Percentiles rank a stretch among this genome's conserved stretches.
phyloP scores from a whole-genome alignment of 441 rosid species.

The Populus hybrid region DNA sequence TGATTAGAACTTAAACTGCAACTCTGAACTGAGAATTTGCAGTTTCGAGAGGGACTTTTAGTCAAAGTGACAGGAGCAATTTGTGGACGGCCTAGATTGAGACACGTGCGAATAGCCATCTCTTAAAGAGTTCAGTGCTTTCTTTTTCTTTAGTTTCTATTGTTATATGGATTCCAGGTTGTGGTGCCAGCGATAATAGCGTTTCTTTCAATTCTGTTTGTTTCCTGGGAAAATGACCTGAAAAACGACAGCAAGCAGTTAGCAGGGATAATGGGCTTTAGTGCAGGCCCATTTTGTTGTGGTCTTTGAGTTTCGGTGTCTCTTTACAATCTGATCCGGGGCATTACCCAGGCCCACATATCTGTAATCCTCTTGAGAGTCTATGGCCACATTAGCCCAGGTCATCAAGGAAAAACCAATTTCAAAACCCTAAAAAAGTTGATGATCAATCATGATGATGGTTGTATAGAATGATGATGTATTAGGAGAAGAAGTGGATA shows the following conservation, averaged over 20 bases:
- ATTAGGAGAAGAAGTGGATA: no score
- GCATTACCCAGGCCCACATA: no score
- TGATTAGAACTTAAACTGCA: conserved; percentile 31
- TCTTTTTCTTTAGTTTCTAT: neutral
- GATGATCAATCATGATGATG: no score
- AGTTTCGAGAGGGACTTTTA: conserved; percentile 31
- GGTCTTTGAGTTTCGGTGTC: neutral
- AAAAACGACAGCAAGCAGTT: neutral
- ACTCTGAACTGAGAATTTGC: conserved; percentile 48
- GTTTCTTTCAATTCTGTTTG: conserved; percentile 8
- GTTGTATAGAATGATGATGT: no score
- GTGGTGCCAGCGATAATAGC: neutral
- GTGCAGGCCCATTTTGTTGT: neutral
- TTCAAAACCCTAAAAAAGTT: no score
- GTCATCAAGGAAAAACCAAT: no score
- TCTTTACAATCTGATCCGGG: neutral
- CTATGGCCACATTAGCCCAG: no score
- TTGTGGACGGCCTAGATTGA: conserved; percentile 21
- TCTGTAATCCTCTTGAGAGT: no score
- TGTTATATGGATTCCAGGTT: neutral
- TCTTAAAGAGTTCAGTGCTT: neutral
- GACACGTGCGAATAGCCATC: conserved; percentile 39
- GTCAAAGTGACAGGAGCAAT: conserved; percentile 26
- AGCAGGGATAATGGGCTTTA: neutral
- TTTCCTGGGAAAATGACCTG: conserved; percentile 18